Evolutionary conservation across 2,329 filamentous ascomycete genomes (phyloP).

Genomic region (Colletotrichum tropicale): DNA sequence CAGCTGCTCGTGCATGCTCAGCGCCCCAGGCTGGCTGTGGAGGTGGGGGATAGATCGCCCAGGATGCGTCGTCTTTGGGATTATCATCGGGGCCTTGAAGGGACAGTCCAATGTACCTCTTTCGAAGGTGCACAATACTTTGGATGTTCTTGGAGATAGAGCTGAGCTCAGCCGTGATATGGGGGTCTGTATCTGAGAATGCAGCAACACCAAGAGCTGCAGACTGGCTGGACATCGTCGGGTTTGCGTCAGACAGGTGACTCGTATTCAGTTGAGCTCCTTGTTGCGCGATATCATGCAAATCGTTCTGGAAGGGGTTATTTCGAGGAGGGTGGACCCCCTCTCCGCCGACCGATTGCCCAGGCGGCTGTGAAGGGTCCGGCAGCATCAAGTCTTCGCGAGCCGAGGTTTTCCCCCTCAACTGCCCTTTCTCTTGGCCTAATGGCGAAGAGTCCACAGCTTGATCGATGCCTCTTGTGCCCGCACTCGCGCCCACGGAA

Average conservation of each 20-base stretch:
- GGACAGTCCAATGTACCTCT: slow-evolving; percentile 88
- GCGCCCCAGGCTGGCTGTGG: slow-evolving; percentile 83
- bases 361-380: background rate
- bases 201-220: slow-evolving; percentile 69
- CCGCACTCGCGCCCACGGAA: slow-evolving; percentile 27
- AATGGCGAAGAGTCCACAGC: slow-evolving; percentile 26
- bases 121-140: slow-evolving; percentile 83
- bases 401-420: background rate
- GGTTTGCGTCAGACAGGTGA: background rate
- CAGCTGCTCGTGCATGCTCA: slow-evolving; percentile 26
- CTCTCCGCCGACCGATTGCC: background rate
- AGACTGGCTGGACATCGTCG: slow-evolving; percentile 33
- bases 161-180: slow-evolving; percentile 82
- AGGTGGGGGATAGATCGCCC: slow-evolving; percentile 89
- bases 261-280: background rate
- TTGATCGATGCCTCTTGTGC: slow-evolving; percentile 30
- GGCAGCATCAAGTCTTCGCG: slow-evolving; percentile 3
- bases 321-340: background rate
- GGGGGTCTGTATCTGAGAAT: slow-evolving; percentile 74
- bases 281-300: background rate
- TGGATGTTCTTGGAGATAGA: slow-evolving; percentile 91
- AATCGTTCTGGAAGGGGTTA: background rate
- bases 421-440: background rate
- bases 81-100: slow-evolving; percentile 84
- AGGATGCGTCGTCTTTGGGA: slow-evolving; percentile 81